Evolutionary conservation across 257 asterid species (phyloP), one percentile per base, ranked within the genome.

Genomic region (Apocynum venetum): DNA sequence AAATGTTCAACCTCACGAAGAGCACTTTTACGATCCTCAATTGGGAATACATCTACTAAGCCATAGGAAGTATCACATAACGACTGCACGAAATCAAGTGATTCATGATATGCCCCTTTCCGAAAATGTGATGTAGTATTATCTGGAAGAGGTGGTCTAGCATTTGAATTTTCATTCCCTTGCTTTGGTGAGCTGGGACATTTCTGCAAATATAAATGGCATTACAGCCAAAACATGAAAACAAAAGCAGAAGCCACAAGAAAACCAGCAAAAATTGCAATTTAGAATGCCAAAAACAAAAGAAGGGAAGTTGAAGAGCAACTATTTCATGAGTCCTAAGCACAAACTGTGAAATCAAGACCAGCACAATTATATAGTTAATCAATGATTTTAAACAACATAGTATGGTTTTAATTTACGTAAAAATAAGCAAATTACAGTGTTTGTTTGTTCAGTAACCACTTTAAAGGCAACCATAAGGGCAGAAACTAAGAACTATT

Each of bases 11-110:
- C 99, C 99, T 96, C 99, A 71, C 88, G 80, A 77, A 96, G 97
- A 81, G 96, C 98, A 77, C 91, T 77, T 88, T 91, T 96, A 67
- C 99, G 93, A 78, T 93, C 99, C 81, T 91, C 98, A 78, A 90
- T 79, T 35, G 99, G 99, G 85, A 96, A 96, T 75, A 96, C 91
- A 83, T 96, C 99, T 81, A 96, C 98, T 72, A 96, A 90, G 80
- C 94, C 97, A 79, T 88, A 96, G 67, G 99, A 96, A 78, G 97
- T 96, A 79, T 96, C 99, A 15, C 99, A 86, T 85, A 96, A 87
- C 44, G 90, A 84, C 69, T 88, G 98, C 79, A 96, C 99, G 73
- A 96, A 96, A 87, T 96, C 98, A 51, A 96, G 97, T 35, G 99
- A 96, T 78, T 92, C 97, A 79, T 96, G 97, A 83, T 96, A 96